Conservation (phyloP, 768 basidiomycete species). For the Infundibulicybe gibba region DNA sequence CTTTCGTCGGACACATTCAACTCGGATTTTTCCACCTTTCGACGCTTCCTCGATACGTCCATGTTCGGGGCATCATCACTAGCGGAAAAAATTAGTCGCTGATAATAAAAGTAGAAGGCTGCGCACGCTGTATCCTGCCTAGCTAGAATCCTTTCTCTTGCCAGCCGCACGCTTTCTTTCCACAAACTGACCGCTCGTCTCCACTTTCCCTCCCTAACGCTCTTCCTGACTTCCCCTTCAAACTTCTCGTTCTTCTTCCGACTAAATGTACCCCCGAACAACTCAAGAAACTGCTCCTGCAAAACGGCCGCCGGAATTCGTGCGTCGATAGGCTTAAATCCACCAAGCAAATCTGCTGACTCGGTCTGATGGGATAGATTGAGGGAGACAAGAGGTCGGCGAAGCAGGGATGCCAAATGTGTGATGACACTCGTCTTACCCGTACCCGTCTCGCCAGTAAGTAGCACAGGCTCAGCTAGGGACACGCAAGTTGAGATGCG, state of each 20-base stretch:
- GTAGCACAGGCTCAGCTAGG: slow-evolving; percentile 76
- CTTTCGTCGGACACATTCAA: slow-evolving; percentile 40
- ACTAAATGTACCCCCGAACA: slow-evolving; percentile 88
- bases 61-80: neutral
- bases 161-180: slow-evolving; percentile 72
- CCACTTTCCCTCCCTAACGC: slow-evolving; percentile 83
- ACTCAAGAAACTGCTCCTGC: slow-evolving; percentile 68
- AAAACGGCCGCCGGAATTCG: slow-evolving; percentile 69
- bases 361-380: slow-evolving; percentile 98
- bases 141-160: slow-evolving; percentile 54
- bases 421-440: slow-evolving; percentile 95
- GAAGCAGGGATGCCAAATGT: slow-evolving; percentile 77
- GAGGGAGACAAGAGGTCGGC: slow-evolving; percentile 75
- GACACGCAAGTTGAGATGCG: slow-evolving; percentile 74
- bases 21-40: slow-evolving; percentile 44
- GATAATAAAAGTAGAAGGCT: neutral
- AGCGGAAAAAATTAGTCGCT: neutral
- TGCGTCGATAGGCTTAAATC: slow-evolving; percentile 94
- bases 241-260: slow-evolving; percentile 86
- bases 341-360: slow-evolving; percentile 89
- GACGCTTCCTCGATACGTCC: slow-evolving; percentile 21
- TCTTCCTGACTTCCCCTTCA: slow-evolving; percentile 76
- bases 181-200: slow-evolving; percentile 78
- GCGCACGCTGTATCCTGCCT: slow-evolving; percentile 19
- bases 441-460: slow-evolving; percentile 98